Evolutionary conservation across 495 filamentous ascomycete genomes (phyloP).

Genomic region (Aspergillus incahuasiensis): DNA sequence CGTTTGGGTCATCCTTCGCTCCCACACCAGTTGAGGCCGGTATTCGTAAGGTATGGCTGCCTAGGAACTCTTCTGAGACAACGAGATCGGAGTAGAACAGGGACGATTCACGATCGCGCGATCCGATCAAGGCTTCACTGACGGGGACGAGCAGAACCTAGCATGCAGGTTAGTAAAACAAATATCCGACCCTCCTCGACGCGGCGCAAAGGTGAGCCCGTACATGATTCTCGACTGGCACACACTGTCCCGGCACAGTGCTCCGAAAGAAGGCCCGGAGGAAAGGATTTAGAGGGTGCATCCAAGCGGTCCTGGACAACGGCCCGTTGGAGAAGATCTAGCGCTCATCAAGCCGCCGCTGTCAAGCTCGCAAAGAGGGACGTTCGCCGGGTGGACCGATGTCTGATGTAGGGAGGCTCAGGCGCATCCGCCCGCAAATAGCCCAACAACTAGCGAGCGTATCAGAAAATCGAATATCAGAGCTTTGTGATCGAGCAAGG

Average conservation of each 20-base stretch:
- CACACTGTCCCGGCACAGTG: conserved; percentile 86
- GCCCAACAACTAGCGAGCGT: conserved; percentile 5
- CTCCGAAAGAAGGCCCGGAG: conserved; percentile 97
- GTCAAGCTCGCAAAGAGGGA: conserved; percentile 19
- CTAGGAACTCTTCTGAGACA: conserved; percentile 87
- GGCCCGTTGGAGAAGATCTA: conserved; percentile 33
- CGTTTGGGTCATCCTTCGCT: conserved; percentile 66
- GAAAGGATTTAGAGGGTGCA: conserved; percentile 99
- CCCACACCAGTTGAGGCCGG: conserved; percentile 52
- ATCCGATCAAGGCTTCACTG: conserved; percentile 82
- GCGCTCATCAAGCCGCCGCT: conserved; percentile 43
- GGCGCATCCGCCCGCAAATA: conserved; percentile 35
- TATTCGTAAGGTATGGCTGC: conserved; percentile 92
- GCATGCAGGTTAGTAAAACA: conserved; percentile 9
- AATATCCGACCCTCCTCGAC: conserved; percentile 7
- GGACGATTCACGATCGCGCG: conserved; percentile 84
- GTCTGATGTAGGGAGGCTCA: conserved; percentile 36
- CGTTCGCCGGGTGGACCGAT: conserved; percentile 25
- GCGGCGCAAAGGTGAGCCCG: conserved; percentile 15
- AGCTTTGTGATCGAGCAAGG: background rate
- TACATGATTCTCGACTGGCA: conserved; percentile 86
- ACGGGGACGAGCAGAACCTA: conserved; percentile 89
- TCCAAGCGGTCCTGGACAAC: conserved; percentile 63
- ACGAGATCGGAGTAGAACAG: conserved; percentile 74
- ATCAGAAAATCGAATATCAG: background rate